Percentiles rank a stretch among this genome's conserved stretches.
phyloP scores from a whole-genome alignment of 352 stramenopile species.

The Thraustotheca clavata region DNA sequence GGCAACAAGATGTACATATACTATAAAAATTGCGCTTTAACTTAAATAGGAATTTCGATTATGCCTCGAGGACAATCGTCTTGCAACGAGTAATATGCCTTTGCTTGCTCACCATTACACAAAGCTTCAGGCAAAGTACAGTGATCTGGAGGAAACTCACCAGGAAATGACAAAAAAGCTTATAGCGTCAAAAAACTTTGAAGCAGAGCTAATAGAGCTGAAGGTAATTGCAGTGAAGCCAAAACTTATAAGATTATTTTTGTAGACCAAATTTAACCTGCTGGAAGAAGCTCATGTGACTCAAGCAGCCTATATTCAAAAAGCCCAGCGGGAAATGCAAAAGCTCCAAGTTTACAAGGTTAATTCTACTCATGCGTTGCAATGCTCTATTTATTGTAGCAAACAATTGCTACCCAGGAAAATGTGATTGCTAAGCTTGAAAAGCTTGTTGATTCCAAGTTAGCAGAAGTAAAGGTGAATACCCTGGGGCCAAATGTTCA shows the following conservation, averaged over 20 bases:
- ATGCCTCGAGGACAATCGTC: constrained; percentile 5
- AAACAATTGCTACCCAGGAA: constrained; percentile 64
- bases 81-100: constrained; percentile 8
- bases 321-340: constrained; percentile 54
- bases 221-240: not conserved
- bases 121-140: constrained; percentile 52
- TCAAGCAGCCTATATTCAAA: constrained; percentile 55
- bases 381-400: constrained; percentile 25
- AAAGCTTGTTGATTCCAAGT: constrained; percentile 40
- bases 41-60: constrained; percentile 3
- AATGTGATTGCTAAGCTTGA: constrained; percentile 76
- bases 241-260: not conserved
- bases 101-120: constrained; percentile 36
- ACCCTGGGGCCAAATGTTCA: constrained; percentile 14
- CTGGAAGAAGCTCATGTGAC: constrained; percentile 65
- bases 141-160: constrained; percentile 44
- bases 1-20: constrained; percentile 38
- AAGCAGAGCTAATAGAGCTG: constrained; percentile 32
- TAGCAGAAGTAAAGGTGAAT: constrained; percentile 10
- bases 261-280: constrained; percentile 34
- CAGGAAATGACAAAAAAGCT: constrained; percentile 26
- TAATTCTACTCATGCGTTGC: not conserved
- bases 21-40: constrained; percentile 28
- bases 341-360: constrained; percentile 45
- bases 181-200: constrained; percentile 31